Evolutionary conservation across 2,329 filamentous ascomycete species (phyloP).

Genomic region (Fusarium sororula): DNA sequence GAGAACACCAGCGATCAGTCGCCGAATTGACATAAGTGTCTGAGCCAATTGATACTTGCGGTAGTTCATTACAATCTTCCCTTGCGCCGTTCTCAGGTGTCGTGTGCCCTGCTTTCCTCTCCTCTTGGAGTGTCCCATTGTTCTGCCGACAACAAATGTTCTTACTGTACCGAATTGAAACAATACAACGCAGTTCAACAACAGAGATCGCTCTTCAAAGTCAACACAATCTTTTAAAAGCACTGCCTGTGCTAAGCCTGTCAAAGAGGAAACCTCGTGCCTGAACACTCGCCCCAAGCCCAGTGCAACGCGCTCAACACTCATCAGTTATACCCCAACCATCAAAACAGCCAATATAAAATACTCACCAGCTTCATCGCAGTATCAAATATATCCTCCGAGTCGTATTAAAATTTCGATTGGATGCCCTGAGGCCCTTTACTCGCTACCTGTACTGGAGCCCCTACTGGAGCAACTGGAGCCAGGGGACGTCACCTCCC

Average conservation of each 20-base stretch:
- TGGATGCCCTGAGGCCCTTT: neutral
- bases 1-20: neutral
- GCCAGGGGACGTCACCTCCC: neutral
- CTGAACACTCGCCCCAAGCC: neutral
- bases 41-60: rapidly evolving
- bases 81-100: neutral
- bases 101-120: neutral
- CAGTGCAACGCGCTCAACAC: neutral
- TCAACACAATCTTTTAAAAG: rapidly evolving
- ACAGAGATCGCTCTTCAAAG: rapidly evolving
- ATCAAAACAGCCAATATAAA: neutral
- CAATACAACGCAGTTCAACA: neutral
- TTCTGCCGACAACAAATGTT: neutral
- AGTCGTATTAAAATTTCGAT: rapidly evolving
- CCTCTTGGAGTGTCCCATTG: neutral
- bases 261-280: neutral
- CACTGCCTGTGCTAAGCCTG: rapidly evolving
- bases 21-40: rapidly evolving
- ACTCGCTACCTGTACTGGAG: neutral
- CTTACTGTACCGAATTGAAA: neutral
- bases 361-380: too few relatives aligned
- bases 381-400: neutral
- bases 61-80: rapidly evolving
- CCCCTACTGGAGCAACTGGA: neutral
- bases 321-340: neutral